Evolutionary conservation across 192 early-diverging fungal genomes (phyloP), one percentile per base, ranked within the genome.

Genomic region (Coemansia sp.): DNA sequence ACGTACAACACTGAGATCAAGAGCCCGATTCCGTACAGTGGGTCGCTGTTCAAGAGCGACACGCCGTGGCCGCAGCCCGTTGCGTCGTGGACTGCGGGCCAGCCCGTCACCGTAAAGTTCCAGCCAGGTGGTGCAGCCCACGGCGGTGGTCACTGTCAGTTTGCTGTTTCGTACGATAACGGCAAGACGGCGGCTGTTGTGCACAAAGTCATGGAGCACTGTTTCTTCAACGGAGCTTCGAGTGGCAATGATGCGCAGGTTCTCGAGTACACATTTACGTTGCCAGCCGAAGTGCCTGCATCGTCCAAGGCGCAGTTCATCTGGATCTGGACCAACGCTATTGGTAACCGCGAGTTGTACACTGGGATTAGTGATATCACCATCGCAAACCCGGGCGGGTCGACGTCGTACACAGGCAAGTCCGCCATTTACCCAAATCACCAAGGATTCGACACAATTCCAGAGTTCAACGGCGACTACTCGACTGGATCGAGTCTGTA

Each of bases 241-340:
- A 8, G 39, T n/a, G 67, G 61, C 14, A 77, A 77, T 47, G 64
- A 57, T 0, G 59, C 65, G 1, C 16, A 51, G 17, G 52, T 74
- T 1, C 48, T 38, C 4, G 31, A 50, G 45, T 45, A 45, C 41
- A 45, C 41, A 45, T 45, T 45, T n/a, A 69, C 68, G 45, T 67
- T 89, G 19, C 88, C 88, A 4, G 57, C 37, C 16, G 53, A 73
- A 4, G 61, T 84, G 47, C 87, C 87, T 0, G 60, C 53, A 14
- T 68, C 64, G 6, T 75, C 81, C 56, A 84, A 81, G 38, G 85
- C 67, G 9, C 72, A 78, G 35, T 80, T 88, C 48, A 69, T 77
- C 37, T 87, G 86, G 87, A 62, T 84, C 17, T 88, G 86, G 86
- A 81, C 85, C 69, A 88, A 88, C 31, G 81, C 82, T 7, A 59